Evolutionary conservation across 2,329 filamentous ascomycete species (phyloP), one percentile per base, ranked within the genome.

Genomic region (Plenodomus lindquistii): DNA sequence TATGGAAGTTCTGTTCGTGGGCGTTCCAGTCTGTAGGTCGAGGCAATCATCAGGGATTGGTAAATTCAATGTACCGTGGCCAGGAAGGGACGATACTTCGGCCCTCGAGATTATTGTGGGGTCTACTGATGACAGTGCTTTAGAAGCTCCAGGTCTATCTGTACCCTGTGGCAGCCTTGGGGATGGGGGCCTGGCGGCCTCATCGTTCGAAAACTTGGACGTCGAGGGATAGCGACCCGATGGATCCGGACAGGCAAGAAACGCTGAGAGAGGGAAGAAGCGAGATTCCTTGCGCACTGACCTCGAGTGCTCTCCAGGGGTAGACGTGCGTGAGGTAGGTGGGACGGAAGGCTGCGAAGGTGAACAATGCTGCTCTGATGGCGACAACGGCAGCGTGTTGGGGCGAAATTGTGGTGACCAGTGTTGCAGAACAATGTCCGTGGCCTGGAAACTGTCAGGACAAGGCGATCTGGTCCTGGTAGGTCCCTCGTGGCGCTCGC

Each of bases 391-490:
- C 37, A 49, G 37, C 27, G 46, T 45, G n/a, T 63, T 50, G 10
- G 59, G 52, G 16, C 46, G 53, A 24, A 62, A 61, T 19, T 63
- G 57, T 16, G 58, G 55, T n/a, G 54, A 50, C 63, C 64, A 67
- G 42, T 57, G 46, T 38, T 63, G 53, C 31, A 54, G 48, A 10
- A 63, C 48, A 15, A 38, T 41, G 11, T 59, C 50, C 13, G 47
- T 22, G 9, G 37, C 39, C 27, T 41, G 39, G 2, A 22, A 35
- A 37, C 29, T 42, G 11, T 38, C 27, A 38, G 16, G 22, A 10
- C 11, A 13, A 13, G 27, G 6, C 27, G 27, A 13, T 11, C 11
- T 31, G 11, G n/a, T 15, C 27, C 27, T 31, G 22, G 22, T 6
- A 5, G 22, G n/a, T n/a, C 22, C 22, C 6, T 10, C 7, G 2